Evolutionary conservation across 345 rosid species (phyloP).

Genomic region (Populus tremula): DNA sequence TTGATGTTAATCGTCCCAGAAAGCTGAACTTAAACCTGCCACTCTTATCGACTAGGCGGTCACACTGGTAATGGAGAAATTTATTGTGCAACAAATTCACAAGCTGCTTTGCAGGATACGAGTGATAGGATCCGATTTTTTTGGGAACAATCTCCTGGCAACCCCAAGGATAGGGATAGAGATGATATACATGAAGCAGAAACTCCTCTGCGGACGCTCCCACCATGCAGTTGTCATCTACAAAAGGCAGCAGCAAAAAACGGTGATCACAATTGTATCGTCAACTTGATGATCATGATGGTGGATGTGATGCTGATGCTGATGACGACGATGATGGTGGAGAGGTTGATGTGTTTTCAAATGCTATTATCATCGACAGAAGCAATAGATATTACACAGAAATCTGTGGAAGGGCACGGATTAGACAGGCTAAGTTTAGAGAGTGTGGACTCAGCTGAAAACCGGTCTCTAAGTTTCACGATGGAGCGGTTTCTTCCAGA

Average conservation of each 20-base stretch:
- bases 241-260: neutral
- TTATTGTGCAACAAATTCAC: constrained; percentile 14
- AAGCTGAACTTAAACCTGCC: constrained; percentile 73
- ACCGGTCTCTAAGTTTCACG: constrained; percentile 57
- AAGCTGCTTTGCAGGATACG: constrained; percentile 15
- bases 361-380: constrained; percentile 62
- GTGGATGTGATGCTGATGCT: constrained; percentile 34
- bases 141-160: constrained; percentile 85
- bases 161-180: constrained; percentile 46
- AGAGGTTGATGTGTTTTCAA: constrained; percentile 34
- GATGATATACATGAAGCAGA: constrained; percentile 24
- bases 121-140: constrained; percentile 63
- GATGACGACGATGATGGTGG: constrained; percentile 30
- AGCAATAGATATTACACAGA: constrained; percentile 75
- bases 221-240: constrained; percentile 52
- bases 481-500: constrained; percentile 75
- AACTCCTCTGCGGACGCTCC: constrained; percentile 66
- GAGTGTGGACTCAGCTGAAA: constrained; percentile 28
- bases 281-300: constrained; percentile 6
- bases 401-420: constrained; percentile 19
- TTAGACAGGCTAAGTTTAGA: constrained; percentile 38
- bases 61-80: constrained; percentile 21
- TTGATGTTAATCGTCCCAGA: constrained; percentile 40
- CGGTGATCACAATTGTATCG: neutral
- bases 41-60: constrained; percentile 61